Percentiles rank a stretch among this genome's conserved stretches.
phyloP scores from a whole-genome alignment of 129 eudicot genomes.

The Centaurea solstitialis region DNA sequence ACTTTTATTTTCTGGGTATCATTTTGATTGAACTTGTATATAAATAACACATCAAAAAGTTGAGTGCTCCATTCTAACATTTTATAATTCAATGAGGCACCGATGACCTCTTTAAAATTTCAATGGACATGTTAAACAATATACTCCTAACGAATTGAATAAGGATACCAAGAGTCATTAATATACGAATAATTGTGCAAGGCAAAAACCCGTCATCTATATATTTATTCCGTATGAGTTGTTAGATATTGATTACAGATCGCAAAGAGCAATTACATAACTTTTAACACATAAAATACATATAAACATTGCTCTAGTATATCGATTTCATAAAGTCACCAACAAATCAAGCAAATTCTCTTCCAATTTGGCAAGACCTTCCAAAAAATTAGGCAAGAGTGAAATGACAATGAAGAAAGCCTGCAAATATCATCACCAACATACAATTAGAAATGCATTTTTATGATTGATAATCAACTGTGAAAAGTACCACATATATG shows the following conservation, averaged over 20 bases:
- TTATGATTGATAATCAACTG: neutral
- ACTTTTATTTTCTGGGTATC: neutral
- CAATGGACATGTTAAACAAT: neutral
- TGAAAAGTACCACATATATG: too few relatives aligned
- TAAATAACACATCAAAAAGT: neutral
- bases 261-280: slow-evolving; percentile 20
- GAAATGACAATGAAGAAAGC: slow-evolving; percentile 65
- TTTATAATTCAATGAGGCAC: too few relatives aligned
- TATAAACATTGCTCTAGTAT: neutral
- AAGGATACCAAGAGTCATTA: neutral
- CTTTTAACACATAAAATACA: slow-evolving; percentile 13
- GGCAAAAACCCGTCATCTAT: neutral
- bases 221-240: neutral
- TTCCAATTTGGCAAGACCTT: slow-evolving; percentile 8
- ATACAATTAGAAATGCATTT: neutral
- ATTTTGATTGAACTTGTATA: neutral
- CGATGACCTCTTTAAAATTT: too few relatives aligned
- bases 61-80: neutral
- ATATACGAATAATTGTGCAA: neutral
- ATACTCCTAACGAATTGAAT: neutral
- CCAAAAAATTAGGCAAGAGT: slow-evolving; percentile 30
- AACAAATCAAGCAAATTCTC: slow-evolving; percentile 28
- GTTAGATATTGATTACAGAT: neutral
- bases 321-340: slow-evolving; percentile 4
- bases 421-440: slow-evolving; percentile 39